Evolutionary conservation across 1,139 yeast genomes (phyloP).

Genomic region (Taphrina deformans): DNA sequence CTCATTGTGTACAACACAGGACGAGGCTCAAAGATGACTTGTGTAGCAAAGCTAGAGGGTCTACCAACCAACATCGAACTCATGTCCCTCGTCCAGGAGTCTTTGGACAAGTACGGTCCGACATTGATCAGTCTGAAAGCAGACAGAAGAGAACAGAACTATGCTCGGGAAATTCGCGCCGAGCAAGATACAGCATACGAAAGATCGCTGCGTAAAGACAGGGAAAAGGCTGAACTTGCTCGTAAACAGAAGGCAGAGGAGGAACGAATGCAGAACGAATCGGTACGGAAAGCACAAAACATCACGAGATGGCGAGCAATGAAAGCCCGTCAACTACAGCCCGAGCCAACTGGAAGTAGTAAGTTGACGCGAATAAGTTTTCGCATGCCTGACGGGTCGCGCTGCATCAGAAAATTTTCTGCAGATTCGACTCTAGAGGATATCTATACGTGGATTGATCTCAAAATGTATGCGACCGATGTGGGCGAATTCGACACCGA

Average conservation of each 20-base stretch:
- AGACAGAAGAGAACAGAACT: slow-evolving; percentile 63
- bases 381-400: slow-evolving; percentile 60
- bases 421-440: slow-evolving; percentile 54
- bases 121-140: slow-evolving; percentile 49
- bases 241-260: slow-evolving; percentile 43
- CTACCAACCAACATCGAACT: slow-evolving; percentile 43
- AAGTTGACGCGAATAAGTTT: slow-evolving; percentile 50
- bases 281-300: slow-evolving; percentile 35
- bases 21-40: slow-evolving; percentile 52
- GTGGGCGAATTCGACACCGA: slow-evolving; percentile 48
- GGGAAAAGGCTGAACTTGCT: slow-evolving; percentile 49
- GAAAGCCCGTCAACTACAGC: slow-evolving; percentile 49
- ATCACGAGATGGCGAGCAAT: slow-evolving; percentile 50
- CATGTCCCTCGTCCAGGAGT: slow-evolving; percentile 44
- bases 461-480: not conserved
- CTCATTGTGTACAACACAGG: slow-evolving; percentile 55
- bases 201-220: slow-evolving; percentile 62
- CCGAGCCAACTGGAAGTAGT: slow-evolving; percentile 44
- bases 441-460: slow-evolving; percentile 59
- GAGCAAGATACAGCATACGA: slow-evolving; percentile 81
- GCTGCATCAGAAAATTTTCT: slow-evolving; percentile 59
- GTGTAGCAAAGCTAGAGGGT: slow-evolving; percentile 71
- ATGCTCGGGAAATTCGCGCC: slow-evolving; percentile 60
- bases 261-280: slow-evolving; percentile 40
- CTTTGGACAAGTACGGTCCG: slow-evolving; percentile 40